A percentile compares a stretch with the other conserved stretches of the same genome.
These are phyloP conservation scores for Paecilomyces sp. DNA, from an alignment of 2,329 filamentous ascomycete species.

Conservation along the genomic window DNA sequence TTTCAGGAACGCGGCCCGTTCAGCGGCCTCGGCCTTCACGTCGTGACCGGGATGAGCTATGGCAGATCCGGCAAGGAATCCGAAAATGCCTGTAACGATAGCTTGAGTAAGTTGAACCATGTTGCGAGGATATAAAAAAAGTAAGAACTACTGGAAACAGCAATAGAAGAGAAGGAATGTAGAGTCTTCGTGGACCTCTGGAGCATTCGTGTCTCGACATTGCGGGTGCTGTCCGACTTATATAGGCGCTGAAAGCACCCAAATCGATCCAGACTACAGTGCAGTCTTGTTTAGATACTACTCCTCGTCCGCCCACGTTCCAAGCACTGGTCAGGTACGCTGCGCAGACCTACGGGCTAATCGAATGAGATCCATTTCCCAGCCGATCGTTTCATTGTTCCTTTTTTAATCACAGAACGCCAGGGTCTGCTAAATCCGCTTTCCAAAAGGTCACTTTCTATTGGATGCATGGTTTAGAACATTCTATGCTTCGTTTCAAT, in stretches of 20 bases:
- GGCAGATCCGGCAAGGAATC: constrained; percentile 15
- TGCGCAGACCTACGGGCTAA: neutral
- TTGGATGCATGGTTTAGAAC: neutral
- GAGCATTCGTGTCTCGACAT: neutral
- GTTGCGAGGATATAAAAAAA: neutral
- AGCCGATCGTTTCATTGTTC: neutral
- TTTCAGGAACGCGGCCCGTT: constrained; percentile 42
- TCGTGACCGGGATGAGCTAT: constrained; percentile 46
- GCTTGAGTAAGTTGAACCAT: constrained; percentile 15
- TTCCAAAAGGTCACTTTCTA: neutral
- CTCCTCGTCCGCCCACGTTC: too few relatives aligned
- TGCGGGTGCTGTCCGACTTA: too few relatives aligned
- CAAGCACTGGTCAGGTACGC: too few relatives aligned
- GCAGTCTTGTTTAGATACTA: too few relatives aligned
- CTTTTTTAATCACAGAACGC: too few relatives aligned
- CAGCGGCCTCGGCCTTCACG: constrained; percentile 40
- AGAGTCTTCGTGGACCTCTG: too few relatives aligned
- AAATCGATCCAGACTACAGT: neutral
- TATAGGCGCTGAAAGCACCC: neutral
- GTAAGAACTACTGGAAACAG: neutral
- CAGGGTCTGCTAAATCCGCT: too few relatives aligned
- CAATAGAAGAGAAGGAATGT: too few relatives aligned
- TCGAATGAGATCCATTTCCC: neutral
- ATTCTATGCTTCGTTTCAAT: neutral
- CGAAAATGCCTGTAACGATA: constrained; percentile 15